Evolutionary conservation across 2,329 filamentous ascomycete species (phyloP), one percentile per base, ranked within the genome.

Genomic region (Cryphonectria nitschkei): DNA sequence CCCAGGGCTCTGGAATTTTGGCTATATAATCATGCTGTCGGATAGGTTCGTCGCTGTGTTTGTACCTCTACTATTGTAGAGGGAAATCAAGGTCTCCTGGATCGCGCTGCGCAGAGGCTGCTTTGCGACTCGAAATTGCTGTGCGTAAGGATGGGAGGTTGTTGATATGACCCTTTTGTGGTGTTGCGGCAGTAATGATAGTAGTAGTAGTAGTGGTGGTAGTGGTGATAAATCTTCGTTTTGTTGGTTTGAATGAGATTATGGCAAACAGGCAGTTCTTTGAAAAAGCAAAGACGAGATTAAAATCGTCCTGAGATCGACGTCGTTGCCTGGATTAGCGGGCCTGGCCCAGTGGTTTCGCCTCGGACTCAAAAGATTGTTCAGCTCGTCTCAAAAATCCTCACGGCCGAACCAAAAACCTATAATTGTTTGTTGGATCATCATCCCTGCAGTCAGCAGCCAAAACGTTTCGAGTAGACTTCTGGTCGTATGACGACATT

Each of bases 361-460:
- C 54, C 6, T 29, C 26, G 54, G 54, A 58, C 54, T 16, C 54
- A 32, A 29, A 58, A 58, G 1, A 7, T 7, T 58, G 26, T 58
- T 34, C 54, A 58, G 54, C 54, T 58, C 54, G 54, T 58, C 54
- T 58, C 54, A 58, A 26, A 58, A 34, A 6, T 22, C 26, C n/a
- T 29, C 2, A 14, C 1, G 11, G 14, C 9, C 4, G 26, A 29
- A 9, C 13, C 52, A 56, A 16, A 6, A 5, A 5, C 52, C 9
- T 14, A 14, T n/a, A 29, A 14, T n/a, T 29, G 2, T 11, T n/a
- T 29, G 11, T n/a, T 14, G 52, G 52, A 56, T 56, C 4, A 11
- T 29, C 4, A 58, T 58, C 54, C 54, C 54, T 58, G 54, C 16
- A 11, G 46, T 32, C 54, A 56, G 52, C 52, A 7, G 26, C 52